Evolutionary conservation across 2,329 filamentous ascomycete species (phyloP).

Genomic region (Aspergillus carbonarius): DNA sequence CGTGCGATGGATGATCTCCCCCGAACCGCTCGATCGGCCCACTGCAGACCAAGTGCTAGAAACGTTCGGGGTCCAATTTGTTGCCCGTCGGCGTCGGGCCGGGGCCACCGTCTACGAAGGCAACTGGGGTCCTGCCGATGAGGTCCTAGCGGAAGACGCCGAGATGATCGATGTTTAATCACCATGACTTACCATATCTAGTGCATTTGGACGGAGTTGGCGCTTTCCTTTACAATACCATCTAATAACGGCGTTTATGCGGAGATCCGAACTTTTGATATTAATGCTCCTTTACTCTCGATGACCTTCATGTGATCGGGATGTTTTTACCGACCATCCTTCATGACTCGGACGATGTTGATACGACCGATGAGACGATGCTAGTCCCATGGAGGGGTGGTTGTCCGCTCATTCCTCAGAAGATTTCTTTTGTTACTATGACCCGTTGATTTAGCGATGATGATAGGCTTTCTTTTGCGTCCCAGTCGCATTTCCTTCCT

Average conservation of each 20-base stretch:
- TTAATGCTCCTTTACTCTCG: constrained; percentile 12
- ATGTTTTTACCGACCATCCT: constrained; percentile 11
- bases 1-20: constrained; percentile 83
- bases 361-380: background rate
- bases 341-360: background rate
- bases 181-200: constrained; percentile 25
- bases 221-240: constrained; percentile 25
- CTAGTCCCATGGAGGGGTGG: constrained; percentile 8
- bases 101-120: constrained; percentile 96
- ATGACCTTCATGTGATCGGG: constrained; percentile 9
- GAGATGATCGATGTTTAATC: constrained; percentile 64
- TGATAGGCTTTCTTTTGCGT: constrained; percentile 8
- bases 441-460: constrained; percentile 15
- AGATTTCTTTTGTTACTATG: constrained; percentile 17
- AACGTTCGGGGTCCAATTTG: constrained; percentile 75
- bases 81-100: constrained; percentile 71
- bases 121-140: constrained; percentile 81
- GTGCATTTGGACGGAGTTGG: constrained; percentile 37
- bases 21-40: constrained; percentile 71
- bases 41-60: constrained; percentile 70
- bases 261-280: constrained; percentile 17
- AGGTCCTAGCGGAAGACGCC: constrained; percentile 57
- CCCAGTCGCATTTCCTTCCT: background rate
- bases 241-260: constrained; percentile 25
- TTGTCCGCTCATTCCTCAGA: constrained; percentile 14